Base-by-base conservation (phyloP, 768 basidiomycete genomes). In the Mrakia hoshinonis region DNA sequence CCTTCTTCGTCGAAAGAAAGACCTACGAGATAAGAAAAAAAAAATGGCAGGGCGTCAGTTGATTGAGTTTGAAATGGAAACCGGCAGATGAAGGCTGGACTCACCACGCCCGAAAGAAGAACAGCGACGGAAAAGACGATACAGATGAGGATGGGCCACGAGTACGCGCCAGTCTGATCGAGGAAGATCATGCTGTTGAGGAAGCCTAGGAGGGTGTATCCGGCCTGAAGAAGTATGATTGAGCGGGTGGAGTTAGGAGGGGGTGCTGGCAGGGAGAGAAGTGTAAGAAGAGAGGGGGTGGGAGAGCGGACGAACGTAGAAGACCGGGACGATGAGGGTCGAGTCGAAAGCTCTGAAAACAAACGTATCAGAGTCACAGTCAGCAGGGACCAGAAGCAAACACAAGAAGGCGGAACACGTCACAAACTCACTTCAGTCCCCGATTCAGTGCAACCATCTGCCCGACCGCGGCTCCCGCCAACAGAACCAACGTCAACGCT, bases 371-470 rank as follows among this genome's bases (percentile, higher is more conserved):
- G 29, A 29, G 11, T 39, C 11, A 20, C 7, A 22, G 29, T 3
- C 34, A 52, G 11, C 47, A 52, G 51, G 49, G 12, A 46, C 22
- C 13, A 26, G 46, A 13, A 3, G 29, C 9, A 55, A 36, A 31
- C 20, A 29, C 36, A n/a, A 9, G 18, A 7, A 31, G 49, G 22
- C 3, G 31, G 13, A 20, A 49, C 10, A 31, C 2, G 43, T 4
- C 15, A 26, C n/a, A 6, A 48, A 64, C 69, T 47, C 51, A 70
- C 69, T 71, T 71, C n/a, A 73, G 26, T 11, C 66, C 71, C 36
- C 71, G 13, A 34, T 73, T 73, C 31, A 73, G 66, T 0, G 71
- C 71, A 31, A 73, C 39, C 71, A 73, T 73, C 49, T 73, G 71
- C 4, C 54, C 29, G 1, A 73, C 67, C 3, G 71, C 65, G 2